Conservation (phyloP, 805 yeast species). For the Wickerhamiella vanderwaltii region DNA sequence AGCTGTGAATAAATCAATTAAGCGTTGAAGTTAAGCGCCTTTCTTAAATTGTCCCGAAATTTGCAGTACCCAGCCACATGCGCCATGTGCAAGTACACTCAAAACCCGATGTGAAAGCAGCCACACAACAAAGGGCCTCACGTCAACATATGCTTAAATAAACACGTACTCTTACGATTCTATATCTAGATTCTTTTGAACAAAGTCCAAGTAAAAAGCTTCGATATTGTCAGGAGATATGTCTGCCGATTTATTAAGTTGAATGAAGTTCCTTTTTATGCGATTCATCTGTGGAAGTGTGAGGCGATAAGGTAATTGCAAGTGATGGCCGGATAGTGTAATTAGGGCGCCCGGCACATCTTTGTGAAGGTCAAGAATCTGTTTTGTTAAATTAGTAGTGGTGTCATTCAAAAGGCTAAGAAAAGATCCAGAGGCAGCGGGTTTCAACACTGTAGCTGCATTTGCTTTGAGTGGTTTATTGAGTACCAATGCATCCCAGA, state of each 20-base stretch:
- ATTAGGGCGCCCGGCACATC: conserved; percentile 30
- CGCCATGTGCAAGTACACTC: no score
- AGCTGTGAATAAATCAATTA: no score
- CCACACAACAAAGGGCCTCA: no score
- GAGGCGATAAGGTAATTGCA: conserved; percentile 55
- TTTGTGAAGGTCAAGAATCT: conserved; percentile 51
- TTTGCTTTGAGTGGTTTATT: conserved; percentile 58
- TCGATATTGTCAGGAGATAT: conserved; percentile 57
- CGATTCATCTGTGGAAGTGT: conserved; percentile 73
- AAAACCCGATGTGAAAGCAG: no score
- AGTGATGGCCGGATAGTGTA: conserved; percentile 30
- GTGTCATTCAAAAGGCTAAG: conserved; percentile 63
- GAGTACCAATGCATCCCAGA: conserved; percentile 39
- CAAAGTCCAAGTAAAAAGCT: conserved; percentile 64
- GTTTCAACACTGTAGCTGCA: conserved; percentile 70
- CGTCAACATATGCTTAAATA: no score
- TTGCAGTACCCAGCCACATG: no score
- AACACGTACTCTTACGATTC: conserved; percentile 12
- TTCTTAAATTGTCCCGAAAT: no score
- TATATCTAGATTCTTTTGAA: conserved; percentile 45
- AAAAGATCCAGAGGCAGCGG: conserved; percentile 65
- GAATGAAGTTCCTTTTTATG: conserved; percentile 69
- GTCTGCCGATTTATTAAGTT: conserved; percentile 65
- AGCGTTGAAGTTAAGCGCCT: no score
- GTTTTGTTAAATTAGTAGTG: conserved; percentile 53